A percentile compares a stretch with the other conserved stretches of the same genome.
phyloP scores from a whole-genome alignment of 208 protist species.

The Leishmania gerbilli region DNA sequence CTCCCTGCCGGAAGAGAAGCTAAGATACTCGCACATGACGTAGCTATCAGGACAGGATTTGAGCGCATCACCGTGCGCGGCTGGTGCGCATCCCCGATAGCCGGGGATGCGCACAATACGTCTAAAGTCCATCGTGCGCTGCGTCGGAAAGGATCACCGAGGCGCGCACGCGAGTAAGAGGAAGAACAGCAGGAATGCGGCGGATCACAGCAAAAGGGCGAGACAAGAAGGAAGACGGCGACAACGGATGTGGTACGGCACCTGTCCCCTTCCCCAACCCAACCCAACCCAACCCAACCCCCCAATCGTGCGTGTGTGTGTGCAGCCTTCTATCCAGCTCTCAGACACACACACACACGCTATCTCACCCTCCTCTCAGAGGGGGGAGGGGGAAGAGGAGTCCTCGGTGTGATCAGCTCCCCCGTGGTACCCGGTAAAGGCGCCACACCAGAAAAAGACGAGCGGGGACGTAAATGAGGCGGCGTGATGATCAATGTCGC shows the following conservation, averaged over 20 bases:
- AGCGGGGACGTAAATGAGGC: background rate
- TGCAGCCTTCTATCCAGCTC: background rate
- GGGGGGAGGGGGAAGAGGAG: background rate
- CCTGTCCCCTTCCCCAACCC: background rate
- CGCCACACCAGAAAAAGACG: background rate
- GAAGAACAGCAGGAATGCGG: background rate
- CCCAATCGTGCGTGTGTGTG: background rate
- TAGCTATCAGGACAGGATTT: background rate
- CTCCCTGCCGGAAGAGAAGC: no score
- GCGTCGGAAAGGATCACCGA: slow-evolving; percentile 84
- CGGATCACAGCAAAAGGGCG: background rate
- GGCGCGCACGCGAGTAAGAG: background rate
- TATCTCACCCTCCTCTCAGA: background rate
- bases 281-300: no score
- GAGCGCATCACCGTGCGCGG: slow-evolving; percentile 1
- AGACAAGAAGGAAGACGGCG: background rate
- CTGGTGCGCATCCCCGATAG: background rate
- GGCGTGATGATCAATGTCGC: background rate
- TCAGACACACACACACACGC: no score
- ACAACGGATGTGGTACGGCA: background rate
- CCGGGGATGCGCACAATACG: slow-evolving; percentile 1
- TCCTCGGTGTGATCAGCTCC: background rate
- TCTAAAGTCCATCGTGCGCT: slow-evolving; percentile 85
- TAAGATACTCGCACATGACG: background rate
- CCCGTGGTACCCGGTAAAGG: background rate